These are phyloP conservation scores for Trichophyton verrucosum DNA, from an alignment of 2,329 filamentous ascomycete species.

Conservation along the genomic window DNA sequence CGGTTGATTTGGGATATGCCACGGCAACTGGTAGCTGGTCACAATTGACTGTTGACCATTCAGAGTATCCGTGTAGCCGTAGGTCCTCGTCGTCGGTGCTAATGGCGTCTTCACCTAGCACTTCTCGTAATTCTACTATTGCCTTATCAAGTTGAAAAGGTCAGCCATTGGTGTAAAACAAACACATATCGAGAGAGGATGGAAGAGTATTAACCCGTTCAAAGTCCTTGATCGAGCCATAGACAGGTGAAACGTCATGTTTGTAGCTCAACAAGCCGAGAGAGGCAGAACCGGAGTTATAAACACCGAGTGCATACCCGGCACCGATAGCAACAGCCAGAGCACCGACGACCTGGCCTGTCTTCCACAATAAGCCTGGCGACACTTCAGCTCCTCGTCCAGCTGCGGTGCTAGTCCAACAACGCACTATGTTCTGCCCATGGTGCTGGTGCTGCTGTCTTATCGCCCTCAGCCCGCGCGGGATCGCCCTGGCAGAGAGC, in stretches of 20 bases:
- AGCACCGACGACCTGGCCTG: constrained; percentile 27
- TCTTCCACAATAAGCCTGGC: constrained; percentile 5
- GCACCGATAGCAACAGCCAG: constrained; percentile 39
- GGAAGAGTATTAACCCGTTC: constrained; percentile 23
- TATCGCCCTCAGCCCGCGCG: constrained; percentile 7
- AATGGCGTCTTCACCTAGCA: constrained; percentile 47
- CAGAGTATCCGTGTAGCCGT: constrained; percentile 53
- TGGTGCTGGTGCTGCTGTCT: background rate
- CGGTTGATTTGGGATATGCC: constrained; percentile 51
- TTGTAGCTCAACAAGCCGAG: constrained; percentile 15
- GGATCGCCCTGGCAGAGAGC: constrained; percentile 4
- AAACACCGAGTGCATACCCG: constrained; percentile 41
- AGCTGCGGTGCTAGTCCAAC: constrained; percentile 11
- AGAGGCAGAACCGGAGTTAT: constrained; percentile 25
- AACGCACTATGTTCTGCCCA: background rate
- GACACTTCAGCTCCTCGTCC: background rate
- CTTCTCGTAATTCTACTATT: constrained; percentile 41
- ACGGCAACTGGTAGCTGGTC: constrained; percentile 52
- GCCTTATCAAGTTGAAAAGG: constrained; percentile 29
- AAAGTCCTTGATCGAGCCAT: constrained; percentile 29
- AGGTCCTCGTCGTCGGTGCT: constrained; percentile 54
- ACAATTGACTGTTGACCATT: constrained; percentile 59
- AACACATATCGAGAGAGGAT: background rate
- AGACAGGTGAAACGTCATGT: constrained; percentile 20
- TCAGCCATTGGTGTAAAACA: background rate